Evolutionary conservation across 164 flowering plant genomes (phyloP).

Genomic region (Brasenia schreberi): DNA sequence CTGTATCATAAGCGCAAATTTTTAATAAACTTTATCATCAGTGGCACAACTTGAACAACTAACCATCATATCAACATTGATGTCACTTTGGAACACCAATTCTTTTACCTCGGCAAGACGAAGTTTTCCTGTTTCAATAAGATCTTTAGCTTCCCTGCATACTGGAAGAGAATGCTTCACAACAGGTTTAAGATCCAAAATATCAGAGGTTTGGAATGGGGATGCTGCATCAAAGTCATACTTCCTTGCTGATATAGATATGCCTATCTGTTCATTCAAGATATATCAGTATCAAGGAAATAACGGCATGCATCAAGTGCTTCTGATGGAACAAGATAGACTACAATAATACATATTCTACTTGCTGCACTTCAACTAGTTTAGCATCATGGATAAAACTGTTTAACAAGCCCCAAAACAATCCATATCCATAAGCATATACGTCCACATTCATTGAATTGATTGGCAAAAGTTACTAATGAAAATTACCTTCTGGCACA

Average conservation of each 20-base stretch:
- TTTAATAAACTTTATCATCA: neutral
- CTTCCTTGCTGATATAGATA: constrained; percentile 65
- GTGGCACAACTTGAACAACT: neutral
- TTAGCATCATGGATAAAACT: too few species aligned
- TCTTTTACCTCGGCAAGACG: constrained; percentile 76
- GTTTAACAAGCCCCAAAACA: too few species aligned
- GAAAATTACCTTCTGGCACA: constrained; percentile 81
- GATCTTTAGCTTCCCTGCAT: constrained; percentile 87
- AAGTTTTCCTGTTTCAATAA: constrained; percentile 85
- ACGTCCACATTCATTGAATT: neutral
- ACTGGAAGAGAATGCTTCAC: constrained; percentile 92
- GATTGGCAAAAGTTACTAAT: neutral
- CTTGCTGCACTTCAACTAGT: too few species aligned
- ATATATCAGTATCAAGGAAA: neutral
- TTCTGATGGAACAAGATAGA: neutral
- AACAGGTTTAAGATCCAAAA: constrained; percentile 78
- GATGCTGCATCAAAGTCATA: constrained; percentile 53
- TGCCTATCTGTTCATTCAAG: constrained; percentile 48
- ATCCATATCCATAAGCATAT: too few species aligned
- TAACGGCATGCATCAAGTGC: neutral
- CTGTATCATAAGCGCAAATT: constrained; percentile 26
- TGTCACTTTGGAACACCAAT: too few species aligned
- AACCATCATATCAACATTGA: too few species aligned
- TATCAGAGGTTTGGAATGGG: constrained; percentile 74
- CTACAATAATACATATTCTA: too few species aligned